Evolutionary conservation across 2,329 filamentous ascomycete species (phyloP).

Genomic region (Talaromyces sp.): DNA sequence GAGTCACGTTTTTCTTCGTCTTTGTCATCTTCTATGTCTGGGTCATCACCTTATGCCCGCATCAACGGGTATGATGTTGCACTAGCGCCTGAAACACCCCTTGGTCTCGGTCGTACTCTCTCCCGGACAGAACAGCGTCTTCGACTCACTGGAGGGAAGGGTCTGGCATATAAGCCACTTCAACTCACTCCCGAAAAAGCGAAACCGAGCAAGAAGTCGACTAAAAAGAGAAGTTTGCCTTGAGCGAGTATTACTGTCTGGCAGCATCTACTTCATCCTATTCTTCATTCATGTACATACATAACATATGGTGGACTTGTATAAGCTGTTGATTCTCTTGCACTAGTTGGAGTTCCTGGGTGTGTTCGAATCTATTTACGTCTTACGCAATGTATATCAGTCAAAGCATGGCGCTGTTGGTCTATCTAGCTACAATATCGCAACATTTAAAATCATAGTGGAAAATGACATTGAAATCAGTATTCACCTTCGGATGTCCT

Average conservation of each 20-base stretch:
- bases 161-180: constrained; percentile 42
- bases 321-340: neutral
- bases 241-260: neutral
- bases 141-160: constrained; percentile 41
- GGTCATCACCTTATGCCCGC: constrained; percentile 28
- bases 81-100: constrained; percentile 36
- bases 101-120: constrained; percentile 38
- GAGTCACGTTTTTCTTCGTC: constrained; percentile 25
- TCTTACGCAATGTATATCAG: neutral
- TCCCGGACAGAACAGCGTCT: constrained; percentile 46
- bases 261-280: neutral
- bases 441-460: neutral
- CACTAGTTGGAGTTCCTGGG: constrained; percentile 8
- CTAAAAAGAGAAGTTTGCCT: neutral
- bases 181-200: constrained; percentile 28
- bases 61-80: constrained; percentile 42
- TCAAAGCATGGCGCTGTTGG: constrained; percentile 5
- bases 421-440: neutral
- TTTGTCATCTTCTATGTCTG: constrained; percentile 26
- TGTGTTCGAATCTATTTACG: neutral
- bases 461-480: neutral
- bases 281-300: constrained; percentile 9
- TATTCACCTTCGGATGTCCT: neutral
- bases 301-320: neutral
- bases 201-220: constrained; percentile 16